Evolutionary conservation across 306 rosid genomes (phyloP), one percentile per base, ranked within the genome.

Genomic region (Quercus parvula): DNA sequence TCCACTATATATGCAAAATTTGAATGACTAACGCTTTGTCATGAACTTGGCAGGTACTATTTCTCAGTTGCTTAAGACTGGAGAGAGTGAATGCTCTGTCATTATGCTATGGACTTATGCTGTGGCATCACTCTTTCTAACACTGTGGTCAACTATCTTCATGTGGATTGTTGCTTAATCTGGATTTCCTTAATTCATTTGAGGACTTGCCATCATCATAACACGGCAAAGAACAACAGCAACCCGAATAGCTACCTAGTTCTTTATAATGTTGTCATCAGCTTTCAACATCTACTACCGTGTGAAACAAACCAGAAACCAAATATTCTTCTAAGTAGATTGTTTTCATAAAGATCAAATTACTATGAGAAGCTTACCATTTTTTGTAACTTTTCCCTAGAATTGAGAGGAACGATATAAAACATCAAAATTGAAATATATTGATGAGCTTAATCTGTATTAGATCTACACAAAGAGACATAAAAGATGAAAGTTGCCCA

Each of bases 61-160:
- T 44, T 20, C 75, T 15, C 75, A 71, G 15, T 49, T 71, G 31
- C 35, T 41, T 24, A 18, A 27, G 6, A 17, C 75, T 22, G 75
- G 75, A 5, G 58, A 71, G 75, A 71, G 75, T 24, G 75, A 71
- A 49, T 46, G 75, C 13, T 71, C 75, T 20, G 75, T 71, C 2
- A 71, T 71, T 27, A 22, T 71, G 75, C 22, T 71, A 22, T 71
- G 75, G 75, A 71, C 75, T 5, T 41, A 71, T 49, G 58, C 75
- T 71, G n/a, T 46, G 75, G 58, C 75, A 44, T 22, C 72, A 33
- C n/a, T 68, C 8, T 35, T 49, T 68, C 72, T 68, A 13, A 68
- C 72, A 0, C 6, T 68, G 12, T 68, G 72, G 72, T 68, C 72
- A n/a, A 33, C 72, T 13, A 18, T 68, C 52, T 68, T 68, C 52